Conservation (phyloP, 768 basidiomycete species). For the Xanthoconium stramineum region DNA sequence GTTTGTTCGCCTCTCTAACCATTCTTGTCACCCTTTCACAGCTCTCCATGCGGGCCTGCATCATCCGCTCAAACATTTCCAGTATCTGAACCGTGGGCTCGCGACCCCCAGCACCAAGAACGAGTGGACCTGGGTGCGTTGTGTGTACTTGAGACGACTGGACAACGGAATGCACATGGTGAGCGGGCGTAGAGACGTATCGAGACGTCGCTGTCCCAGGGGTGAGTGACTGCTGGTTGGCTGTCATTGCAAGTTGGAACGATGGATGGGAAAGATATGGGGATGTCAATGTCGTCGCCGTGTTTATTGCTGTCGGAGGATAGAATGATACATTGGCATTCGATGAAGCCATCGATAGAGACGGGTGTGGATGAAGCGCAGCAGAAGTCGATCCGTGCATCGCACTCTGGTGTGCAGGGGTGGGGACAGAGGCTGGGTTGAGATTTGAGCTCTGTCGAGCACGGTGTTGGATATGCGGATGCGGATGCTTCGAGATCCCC, state of each 20-base stretch:
- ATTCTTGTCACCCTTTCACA: conserved; percentile 64
- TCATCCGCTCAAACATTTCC: conserved; percentile 67
- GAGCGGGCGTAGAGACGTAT: conserved; percentile 11
- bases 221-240: conserved; percentile 11
- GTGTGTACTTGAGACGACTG: conserved; percentile 13
- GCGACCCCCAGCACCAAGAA: conserved; percentile 30
- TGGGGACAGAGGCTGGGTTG: conserved; percentile 27
- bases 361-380: conserved; percentile 15
- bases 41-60: conserved; percentile 74
- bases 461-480: conserved; percentile 27
- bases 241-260: conserved; percentile 21
- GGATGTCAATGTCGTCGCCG: conserved; percentile 31
- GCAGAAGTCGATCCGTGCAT: conserved; percentile 11
- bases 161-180: conserved; percentile 1
- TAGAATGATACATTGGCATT: conserved; percentile 23
- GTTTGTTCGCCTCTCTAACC: conserved; percentile 37
- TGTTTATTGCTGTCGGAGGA: conserved; percentile 29
- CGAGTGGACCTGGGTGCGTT: conserved; percentile 20
- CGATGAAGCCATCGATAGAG: conserved; percentile 16
- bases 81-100: conserved; percentile 53
- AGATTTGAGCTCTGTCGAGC: conserved; percentile 30
- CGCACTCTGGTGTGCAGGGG: conserved; percentile 18
- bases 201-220: conserved; percentile 10
- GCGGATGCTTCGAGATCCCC: conserved; percentile 25
- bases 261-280: conserved; percentile 32